Conservation (phyloP, 495 filamentous ascomycete species). For the Penicillium paxilli region DNA sequence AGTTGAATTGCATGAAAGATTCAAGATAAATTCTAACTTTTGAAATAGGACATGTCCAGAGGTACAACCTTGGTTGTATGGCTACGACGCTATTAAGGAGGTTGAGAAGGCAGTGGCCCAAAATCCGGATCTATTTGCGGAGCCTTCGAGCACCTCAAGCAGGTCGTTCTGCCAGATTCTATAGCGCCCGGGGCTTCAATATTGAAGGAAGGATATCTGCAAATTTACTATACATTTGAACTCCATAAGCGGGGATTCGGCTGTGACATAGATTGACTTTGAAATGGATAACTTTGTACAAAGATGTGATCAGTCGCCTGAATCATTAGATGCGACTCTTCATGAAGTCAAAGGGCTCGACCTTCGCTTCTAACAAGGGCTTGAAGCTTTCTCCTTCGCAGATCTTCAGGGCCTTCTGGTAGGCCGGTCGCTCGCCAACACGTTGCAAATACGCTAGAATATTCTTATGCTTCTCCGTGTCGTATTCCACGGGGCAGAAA, state of each 20-base stretch:
- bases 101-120: slow-evolving; percentile 50
- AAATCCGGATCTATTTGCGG: slow-evolving; percentile 29
- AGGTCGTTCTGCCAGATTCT: slow-evolving; percentile 4
- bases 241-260: not conserved
- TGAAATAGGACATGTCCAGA: slow-evolving; percentile 53
- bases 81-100: slow-evolving; percentile 60
- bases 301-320: too few species aligned
- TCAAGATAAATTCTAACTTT: not conserved
- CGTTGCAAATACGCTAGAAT: slow-evolving; percentile 26
- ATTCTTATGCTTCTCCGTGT: slow-evolving; percentile 25
- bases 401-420: slow-evolving; percentile 28
- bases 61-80: slow-evolving; percentile 60
- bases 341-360: slow-evolving; percentile 10
- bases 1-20: slow-evolving; percentile 1
- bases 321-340: not conserved
- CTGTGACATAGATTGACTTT: too few species aligned
- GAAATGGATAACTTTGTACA: too few species aligned
- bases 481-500: slow-evolving; percentile 41
- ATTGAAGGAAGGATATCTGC: too few species aligned
- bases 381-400: slow-evolving; percentile 35
- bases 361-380: slow-evolving; percentile 18
- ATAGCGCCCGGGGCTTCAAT: too few species aligned
- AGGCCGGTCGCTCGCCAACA: slow-evolving; percentile 26
- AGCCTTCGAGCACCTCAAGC: not conserved
- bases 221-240: not conserved